These are phyloP conservation scores for Cladobotryum mycophilum DNA, from an alignment of 2,329 filamentous ascomycete species.

Conservation along the genomic window DNA sequence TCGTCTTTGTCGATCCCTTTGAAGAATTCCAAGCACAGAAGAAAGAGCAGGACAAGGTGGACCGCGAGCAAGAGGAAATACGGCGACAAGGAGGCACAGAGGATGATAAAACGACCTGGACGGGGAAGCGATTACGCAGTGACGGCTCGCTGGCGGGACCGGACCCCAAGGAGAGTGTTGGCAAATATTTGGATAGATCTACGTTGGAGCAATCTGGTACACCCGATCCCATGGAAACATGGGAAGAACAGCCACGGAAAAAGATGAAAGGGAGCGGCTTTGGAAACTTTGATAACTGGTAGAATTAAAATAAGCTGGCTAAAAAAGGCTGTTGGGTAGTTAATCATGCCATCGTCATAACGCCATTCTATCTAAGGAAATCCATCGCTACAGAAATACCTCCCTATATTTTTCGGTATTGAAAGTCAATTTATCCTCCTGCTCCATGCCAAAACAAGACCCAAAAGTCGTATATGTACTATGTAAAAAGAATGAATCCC, in stretches of 20 bases:
- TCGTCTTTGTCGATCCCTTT: conserved; percentile 90
- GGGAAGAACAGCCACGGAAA: conserved; percentile 63
- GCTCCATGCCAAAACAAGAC: neutral
- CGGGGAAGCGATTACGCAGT: conserved; percentile 76
- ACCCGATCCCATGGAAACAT: conserved; percentile 56
- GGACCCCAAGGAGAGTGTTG: conserved; percentile 45
- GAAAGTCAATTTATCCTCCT: no score
- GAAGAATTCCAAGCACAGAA: conserved; percentile 82
- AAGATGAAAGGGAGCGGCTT: conserved; percentile 75
- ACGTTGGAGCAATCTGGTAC: conserved; percentile 45
- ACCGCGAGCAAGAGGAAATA: conserved; percentile 55
- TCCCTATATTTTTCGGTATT: no score
- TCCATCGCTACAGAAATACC: neutral
- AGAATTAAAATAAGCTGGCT: conserved; percentile 17
- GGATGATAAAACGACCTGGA: conserved; percentile 91
- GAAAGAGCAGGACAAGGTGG: conserved; percentile 53
- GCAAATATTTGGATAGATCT: conserved; percentile 74
- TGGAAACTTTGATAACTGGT: conserved; percentile 95
- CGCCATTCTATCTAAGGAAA: neutral
- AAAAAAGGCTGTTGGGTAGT: neutral
- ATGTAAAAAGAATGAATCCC: no score
- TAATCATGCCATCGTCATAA: neutral
- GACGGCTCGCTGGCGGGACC: conserved; percentile 52
- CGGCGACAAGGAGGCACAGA: conserved; percentile 64
- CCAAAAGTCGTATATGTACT: neutral